Percentiles rank a stretch among this genome's conserved stretches.
These are phyloP conservation scores for Apiospora malaysiana DNA, from an alignment of 2,329 filamentous ascomycete genomes.

Conservation along the genomic window DNA sequence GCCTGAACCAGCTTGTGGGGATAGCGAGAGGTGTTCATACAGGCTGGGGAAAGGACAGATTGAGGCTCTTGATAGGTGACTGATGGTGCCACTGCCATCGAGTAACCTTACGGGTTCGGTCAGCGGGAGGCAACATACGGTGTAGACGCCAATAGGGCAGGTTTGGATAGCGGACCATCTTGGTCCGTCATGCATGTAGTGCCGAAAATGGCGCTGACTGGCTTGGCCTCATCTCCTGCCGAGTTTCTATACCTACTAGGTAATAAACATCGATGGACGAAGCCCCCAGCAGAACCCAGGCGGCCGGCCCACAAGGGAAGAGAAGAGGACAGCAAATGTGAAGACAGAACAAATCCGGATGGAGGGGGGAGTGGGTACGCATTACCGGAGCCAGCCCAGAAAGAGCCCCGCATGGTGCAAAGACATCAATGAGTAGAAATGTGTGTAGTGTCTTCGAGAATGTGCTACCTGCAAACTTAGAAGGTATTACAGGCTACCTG, in stretches of 20 bases:
- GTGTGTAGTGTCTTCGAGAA: slow-evolving; percentile 19
- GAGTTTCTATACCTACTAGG: background rate
- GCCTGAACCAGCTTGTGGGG: background rate
- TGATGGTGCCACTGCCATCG: too few species aligned
- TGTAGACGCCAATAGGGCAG: background rate
- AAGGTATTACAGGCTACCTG: background rate
- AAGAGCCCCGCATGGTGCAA: background rate
- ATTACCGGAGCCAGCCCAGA: slow-evolving; percentile 2
- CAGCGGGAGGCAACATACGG: background rate
- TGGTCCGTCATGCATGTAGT: background rate
- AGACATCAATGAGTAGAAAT: background rate
- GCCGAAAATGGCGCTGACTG: too few species aligned
- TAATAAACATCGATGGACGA: background rate
- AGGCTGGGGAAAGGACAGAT: background rate
- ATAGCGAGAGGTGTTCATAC: background rate
- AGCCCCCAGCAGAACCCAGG: background rate
- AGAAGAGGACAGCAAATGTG: background rate
- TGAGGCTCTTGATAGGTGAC: background rate
- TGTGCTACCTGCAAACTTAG: slow-evolving; percentile 12
- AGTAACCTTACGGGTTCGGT: too few species aligned
- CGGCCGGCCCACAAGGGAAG: background rate
- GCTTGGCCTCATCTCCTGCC: too few species aligned
- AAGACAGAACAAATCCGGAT: background rate
- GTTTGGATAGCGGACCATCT: background rate
- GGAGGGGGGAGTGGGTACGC: background rate